A percentile compares a stretch with the other conserved stretches of the same genome.
These are phyloP conservation scores for Acacia acuminata DNA, from an alignment of 306 rosid genomes.

Conservation along the genomic window DNA sequence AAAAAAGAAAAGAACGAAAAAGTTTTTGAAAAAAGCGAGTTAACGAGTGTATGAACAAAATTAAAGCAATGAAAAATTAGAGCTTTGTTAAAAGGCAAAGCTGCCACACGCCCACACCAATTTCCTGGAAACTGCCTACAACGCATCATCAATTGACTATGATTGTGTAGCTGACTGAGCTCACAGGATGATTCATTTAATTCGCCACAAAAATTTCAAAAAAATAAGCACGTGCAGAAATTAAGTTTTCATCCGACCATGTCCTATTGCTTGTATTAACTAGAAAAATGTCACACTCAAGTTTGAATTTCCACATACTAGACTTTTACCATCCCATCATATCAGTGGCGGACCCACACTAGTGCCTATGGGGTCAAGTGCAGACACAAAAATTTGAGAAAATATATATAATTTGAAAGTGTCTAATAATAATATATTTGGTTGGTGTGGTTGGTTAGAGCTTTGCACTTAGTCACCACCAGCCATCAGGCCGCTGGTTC, in stretches of 20 bases:
- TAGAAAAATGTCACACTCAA: background rate
- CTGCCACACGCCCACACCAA: background rate
- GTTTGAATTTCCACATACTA: background rate
- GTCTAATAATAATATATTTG: too few relatives aligned
- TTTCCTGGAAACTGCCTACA: background rate
- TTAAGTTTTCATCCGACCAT: background rate
- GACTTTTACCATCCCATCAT: too few relatives aligned
- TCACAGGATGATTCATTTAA: background rate
- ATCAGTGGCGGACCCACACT: too few relatives aligned
- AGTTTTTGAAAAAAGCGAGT: background rate
- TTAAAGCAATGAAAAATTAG: background rate
- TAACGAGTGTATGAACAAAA: background rate
- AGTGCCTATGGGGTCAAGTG: too few relatives aligned
- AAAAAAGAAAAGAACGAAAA: background rate
- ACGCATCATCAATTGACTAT: background rate
- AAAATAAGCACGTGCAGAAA: slow-evolving; percentile 44
- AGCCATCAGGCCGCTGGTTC: too few relatives aligned
- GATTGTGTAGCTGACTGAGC: background rate
- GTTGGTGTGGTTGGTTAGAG: too few relatives aligned
- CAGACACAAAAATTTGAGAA: too few relatives aligned
- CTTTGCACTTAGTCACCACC: too few relatives aligned
- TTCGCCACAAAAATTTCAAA: background rate
- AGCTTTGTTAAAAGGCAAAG: background rate
- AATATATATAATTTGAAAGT: too few relatives aligned
- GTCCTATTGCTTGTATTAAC: background rate